Conservation (phyloP, 805 yeast species). For the Candida germanica region DNA sequence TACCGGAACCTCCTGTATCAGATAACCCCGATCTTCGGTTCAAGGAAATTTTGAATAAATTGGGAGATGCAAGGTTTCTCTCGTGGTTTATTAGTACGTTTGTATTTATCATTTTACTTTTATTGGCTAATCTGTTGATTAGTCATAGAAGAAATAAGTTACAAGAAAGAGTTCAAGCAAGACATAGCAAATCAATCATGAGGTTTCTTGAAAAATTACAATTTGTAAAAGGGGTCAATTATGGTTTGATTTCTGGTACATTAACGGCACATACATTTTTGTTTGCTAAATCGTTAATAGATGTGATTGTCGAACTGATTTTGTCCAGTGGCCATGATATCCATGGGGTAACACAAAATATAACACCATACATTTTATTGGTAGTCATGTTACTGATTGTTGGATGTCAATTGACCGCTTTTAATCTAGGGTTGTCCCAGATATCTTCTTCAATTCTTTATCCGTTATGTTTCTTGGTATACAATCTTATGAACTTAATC, state of each 20-base stretch:
- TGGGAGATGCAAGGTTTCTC: slow-evolving; percentile 46
- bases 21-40: slow-evolving; percentile 27
- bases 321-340: slow-evolving; percentile 23
- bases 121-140: slow-evolving; percentile 20
- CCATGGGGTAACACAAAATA: slow-evolving; percentile 16
- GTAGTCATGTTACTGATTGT: slow-evolving; percentile 58
- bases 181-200: slow-evolving; percentile 9
- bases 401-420: slow-evolving; percentile 64
- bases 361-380: slow-evolving; percentile 44
- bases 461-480: slow-evolving; percentile 82
- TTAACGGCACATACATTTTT: slow-evolving; percentile 82
- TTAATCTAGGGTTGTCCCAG: slow-evolving; percentile 69
- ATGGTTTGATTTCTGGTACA: slow-evolving; percentile 70
- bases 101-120: slow-evolving; percentile 22
- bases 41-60: slow-evolving; percentile 37
- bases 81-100: slow-evolving; percentile 51
- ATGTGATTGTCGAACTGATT: slow-evolving; percentile 52
- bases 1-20: slow-evolving; percentile 19
- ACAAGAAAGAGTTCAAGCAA: slow-evolving; percentile 5
- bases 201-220: slow-evolving; percentile 19
- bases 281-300: slow-evolving; percentile 82
- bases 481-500: slow-evolving; percentile 59
- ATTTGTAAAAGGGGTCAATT: slow-evolving; percentile 54
- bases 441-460: slow-evolving; percentile 76
- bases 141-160: slow-evolving; percentile 14